These are phyloP conservation scores for Candida palmyrensis DNA, from an alignment of 805 yeast genomes.

Conservation along the genomic window DNA sequence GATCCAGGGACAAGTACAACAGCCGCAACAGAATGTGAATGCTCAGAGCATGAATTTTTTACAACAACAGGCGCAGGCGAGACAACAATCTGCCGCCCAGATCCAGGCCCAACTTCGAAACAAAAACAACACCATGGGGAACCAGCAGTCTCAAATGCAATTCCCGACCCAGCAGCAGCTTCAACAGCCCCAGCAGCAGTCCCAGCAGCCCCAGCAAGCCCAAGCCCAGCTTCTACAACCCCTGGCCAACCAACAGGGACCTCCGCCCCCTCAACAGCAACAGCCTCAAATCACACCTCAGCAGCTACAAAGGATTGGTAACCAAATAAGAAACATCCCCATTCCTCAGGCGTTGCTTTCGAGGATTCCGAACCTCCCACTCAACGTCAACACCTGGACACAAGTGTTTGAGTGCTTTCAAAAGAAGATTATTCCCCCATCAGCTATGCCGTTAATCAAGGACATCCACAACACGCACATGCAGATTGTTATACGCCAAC, in stretches of 20 bases:
- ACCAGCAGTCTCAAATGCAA: constrained; percentile 6
- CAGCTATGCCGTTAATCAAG: constrained; percentile 54
- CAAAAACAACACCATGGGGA: constrained; percentile 6
- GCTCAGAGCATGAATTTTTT: constrained; percentile 18
- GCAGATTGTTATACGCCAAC: constrained; percentile 49
- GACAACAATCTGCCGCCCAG: constrained; percentile 48
- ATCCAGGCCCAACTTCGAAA: constrained; percentile 22
- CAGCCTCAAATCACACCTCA: constrained; percentile 2
- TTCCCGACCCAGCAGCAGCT: constrained; percentile 7
- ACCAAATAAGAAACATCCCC: constrained; percentile 55
- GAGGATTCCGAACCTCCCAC: constrained; percentile 73
- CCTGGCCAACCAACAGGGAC: constrained; percentile 15
- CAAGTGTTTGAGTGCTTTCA: constrained; percentile 63
- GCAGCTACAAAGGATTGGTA: constrained; percentile 18
- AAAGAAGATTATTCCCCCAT: constrained; percentile 53
- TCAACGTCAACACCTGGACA: constrained; percentile 76
- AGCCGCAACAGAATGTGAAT: constrained; percentile 13
- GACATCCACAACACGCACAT: constrained; percentile 65
- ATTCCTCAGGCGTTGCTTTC: constrained; percentile 66
- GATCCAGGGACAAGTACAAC: constrained; percentile 17
- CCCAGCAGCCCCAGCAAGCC: constrained; percentile 6
- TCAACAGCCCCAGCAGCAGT: constrained; percentile 7
- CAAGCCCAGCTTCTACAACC: constrained; percentile 17
- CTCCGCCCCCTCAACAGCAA: constrained; percentile 3
- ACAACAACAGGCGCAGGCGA: constrained; percentile 47